Base-by-base conservation (phyloP, 768 basidiomycete species). In the Lactifluus subvellereus region DNA sequence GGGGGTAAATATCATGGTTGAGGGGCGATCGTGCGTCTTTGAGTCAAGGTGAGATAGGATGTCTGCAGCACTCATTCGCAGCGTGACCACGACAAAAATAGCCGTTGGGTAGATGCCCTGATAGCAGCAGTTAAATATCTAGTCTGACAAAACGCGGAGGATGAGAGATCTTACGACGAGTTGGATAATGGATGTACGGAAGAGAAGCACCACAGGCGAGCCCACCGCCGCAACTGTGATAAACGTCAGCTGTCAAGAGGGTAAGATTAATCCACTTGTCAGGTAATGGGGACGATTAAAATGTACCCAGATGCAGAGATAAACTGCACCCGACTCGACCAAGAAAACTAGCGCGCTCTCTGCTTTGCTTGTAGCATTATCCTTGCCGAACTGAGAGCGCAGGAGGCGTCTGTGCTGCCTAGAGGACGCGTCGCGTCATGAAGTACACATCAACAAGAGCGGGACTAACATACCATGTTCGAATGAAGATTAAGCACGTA, bases 81-180 rank as follows among this genome's bases (percentile, higher is more conserved):
- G 33, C 3, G 62, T 47, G 35, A 64, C 62, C n/a, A 64, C 37
- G 53, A 64, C 32, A 16, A 64, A 37, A 1, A 64, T 64, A 5
- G 35, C 30, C 16, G 59, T 54, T 7, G 62, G 62, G 20, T 64
- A 64, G 6, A 64, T 59, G 27, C 62, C 62, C 62, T 64, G 11
- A 5, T 35, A 11, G 30, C 1, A 32, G 37, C 10, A 54, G 30
- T 22, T 40, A 27, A 27, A 27, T 27, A 1, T 27, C 27, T 27
- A 27, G 27, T 27, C 27, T 27, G 27, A 27, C 27, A 27, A 33
- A 13, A 11, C 22, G 13, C 7, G 38, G 6, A 32, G 7, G 16
- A 48, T 27, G 27, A 27, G 38, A 49, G 53, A 10, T 16, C 62
- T 58, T 54, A 64, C 62, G 18, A 60, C 57, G 27, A 64, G 10